These are phyloP conservation scores for Arthonia radiata DNA, from an alignment of 495 filamentous ascomycete species.

Conservation along the genomic window DNA sequence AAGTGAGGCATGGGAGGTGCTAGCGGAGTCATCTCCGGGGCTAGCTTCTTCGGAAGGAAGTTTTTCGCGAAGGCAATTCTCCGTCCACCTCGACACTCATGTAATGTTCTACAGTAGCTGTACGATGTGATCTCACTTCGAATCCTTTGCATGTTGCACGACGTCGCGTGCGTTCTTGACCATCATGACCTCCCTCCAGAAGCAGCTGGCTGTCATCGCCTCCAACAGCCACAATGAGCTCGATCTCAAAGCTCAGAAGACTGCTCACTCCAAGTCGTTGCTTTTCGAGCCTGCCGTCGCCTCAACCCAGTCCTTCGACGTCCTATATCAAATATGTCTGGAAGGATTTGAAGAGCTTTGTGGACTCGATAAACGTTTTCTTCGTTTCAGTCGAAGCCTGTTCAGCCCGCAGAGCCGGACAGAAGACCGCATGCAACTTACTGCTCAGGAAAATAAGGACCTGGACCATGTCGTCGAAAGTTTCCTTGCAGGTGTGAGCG, in stretches of 20 bases:
- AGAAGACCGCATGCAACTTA: constrained; percentile 70
- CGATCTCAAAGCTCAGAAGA: constrained; percentile 71
- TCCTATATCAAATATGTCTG: constrained; percentile 58
- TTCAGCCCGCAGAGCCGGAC: constrained; percentile 82
- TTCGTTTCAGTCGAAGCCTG: constrained; percentile 38
- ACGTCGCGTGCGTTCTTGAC: too few relatives aligned
- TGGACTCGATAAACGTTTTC: constrained; percentile 51
- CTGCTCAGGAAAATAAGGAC: constrained; percentile 47
- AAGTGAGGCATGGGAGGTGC: too few relatives aligned
- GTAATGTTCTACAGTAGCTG: too few relatives aligned
- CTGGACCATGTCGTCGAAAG: constrained; percentile 52
- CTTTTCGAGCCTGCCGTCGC: constrained; percentile 69
- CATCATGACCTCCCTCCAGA: constrained; percentile 13
- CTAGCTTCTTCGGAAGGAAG: too few relatives aligned
- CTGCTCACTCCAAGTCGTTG: constrained; percentile 70
- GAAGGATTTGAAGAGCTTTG: constrained; percentile 85
- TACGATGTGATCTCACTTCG: too few relatives aligned
- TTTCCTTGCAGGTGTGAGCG: constrained; percentile 55
- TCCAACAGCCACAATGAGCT: constrained; percentile 23
- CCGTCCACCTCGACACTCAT: too few relatives aligned
- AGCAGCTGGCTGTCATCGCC: constrained; percentile 16
- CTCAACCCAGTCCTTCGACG: constrained; percentile 64
- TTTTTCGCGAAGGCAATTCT: too few relatives aligned
- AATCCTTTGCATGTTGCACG: too few relatives aligned
- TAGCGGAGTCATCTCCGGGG: too few relatives aligned